Base-by-base conservation (phyloP, 306 rosid genomes). In the Lathyrus aphaca region DNA sequence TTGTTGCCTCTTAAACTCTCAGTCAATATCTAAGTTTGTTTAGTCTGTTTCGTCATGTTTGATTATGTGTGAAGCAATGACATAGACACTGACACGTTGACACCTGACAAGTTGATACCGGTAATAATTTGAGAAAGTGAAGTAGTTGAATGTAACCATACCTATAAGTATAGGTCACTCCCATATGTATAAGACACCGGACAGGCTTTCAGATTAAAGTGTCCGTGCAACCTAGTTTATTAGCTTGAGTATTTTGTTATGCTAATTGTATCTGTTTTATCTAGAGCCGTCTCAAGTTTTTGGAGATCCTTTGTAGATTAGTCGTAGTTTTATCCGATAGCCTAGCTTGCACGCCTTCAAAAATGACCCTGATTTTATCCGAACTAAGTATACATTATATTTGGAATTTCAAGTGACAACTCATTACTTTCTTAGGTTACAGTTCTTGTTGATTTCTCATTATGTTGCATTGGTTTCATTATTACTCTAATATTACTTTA, bases 371-470 rank as follows among this genome's bases (percentile, higher is more conserved):
- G 10, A 35, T 35, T 35, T 35, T 7, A 35, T 35, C 39, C 39
- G 1, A 6, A 35, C 39, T 43, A 21, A 21, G 35, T 58, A 11
- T 69, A n/a, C 42, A n/a, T n/a, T 13, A 38, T 45, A 29, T n/a
- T 55, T 66, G 27, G 21, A 4, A 44, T 72, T 53, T 62, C 65
- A 67, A 11, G 55, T 15, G 6, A 19, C 60, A 27, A 16, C 43
- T 70, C 46, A 67, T 44, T 54, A 51, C 67, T 61, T 60, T 23
- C 12, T 67, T 42, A 60, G 49, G 57, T 77, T 54, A 32, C 17
- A 49, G 15, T 75, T 71, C 55, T 70, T 57, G 65, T 49, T 53
- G 67, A 44, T 78, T 62, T 39, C 17, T 66, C 44, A 48, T 37
- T 75, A 38, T 64, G 71, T 43, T 53, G 45, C 78, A 32, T 38